These are phyloP conservation scores for Phytophthora nicotianae DNA, from an alignment of 352 stramenopile genomes.

Conservation along the genomic window DNA sequence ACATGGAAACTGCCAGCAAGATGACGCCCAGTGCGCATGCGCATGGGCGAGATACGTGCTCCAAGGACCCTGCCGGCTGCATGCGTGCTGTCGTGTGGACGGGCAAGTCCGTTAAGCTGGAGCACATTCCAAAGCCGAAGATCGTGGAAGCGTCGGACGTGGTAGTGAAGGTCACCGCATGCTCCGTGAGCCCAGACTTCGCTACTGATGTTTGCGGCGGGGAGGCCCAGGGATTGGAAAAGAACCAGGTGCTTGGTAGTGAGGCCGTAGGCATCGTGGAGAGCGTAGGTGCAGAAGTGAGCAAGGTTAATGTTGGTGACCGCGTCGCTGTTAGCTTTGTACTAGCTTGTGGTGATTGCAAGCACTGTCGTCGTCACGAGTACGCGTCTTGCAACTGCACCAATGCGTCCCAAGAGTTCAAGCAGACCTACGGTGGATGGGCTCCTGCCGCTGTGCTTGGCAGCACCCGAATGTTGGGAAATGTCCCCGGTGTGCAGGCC, in stretches of 20 bases:
- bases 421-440: conserved; percentile 67
- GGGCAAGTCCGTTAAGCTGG: conserved; percentile 58
- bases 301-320: conserved; percentile 62
- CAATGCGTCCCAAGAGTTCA: conserved; percentile 72
- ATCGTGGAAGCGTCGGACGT: conserved; percentile 57
- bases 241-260: conserved; percentile 68
- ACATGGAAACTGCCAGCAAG: conserved; percentile 36
- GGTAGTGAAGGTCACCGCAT: conserved; percentile 70
- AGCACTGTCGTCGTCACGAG: conserved; percentile 62
- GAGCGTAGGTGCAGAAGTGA: conserved; percentile 51
- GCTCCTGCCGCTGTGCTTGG: conserved; percentile 69
- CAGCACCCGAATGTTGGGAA: conserved; percentile 53
- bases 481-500: conserved; percentile 68
- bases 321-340: conserved; percentile 80
- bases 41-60: conserved; percentile 33
- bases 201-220: conserved; percentile 46
- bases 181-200: conserved; percentile 65
- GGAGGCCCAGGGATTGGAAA: conserved; percentile 46
- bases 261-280: conserved; percentile 74
- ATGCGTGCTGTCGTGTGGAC: conserved; percentile 73
- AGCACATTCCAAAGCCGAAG: conserved; percentile 62
- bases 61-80: conserved; percentile 41
- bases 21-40: conserved; percentile 32
- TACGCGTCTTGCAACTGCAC: conserved; percentile 75
- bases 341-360: conserved; percentile 71